Evolutionary conservation across 495 filamentous ascomycete genomes (phyloP).

Genomic region (Xylaria scruposa): DNA sequence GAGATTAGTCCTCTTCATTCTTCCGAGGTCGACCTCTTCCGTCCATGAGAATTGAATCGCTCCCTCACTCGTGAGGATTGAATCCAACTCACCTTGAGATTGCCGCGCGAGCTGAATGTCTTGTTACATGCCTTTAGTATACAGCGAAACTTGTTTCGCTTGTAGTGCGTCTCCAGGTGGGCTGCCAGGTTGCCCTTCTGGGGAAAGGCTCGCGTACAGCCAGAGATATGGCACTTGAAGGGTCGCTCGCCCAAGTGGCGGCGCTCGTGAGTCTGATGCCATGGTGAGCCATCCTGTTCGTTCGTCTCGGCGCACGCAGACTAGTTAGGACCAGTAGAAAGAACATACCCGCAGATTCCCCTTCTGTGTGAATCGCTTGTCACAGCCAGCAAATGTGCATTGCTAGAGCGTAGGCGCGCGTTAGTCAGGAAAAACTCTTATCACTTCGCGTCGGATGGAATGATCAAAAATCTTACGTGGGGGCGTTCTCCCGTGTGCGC

Average conservation of each 20-base stretch:
- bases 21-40: too few species aligned
- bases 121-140: constrained; percentile 82
- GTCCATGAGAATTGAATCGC: too few species aligned
- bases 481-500: constrained; percentile 92
- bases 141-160: constrained; percentile 81
- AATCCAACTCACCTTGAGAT: constrained; percentile 71
- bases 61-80: too few species aligned
- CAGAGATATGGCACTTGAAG: constrained; percentile 71
- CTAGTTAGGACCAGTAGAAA: background rate
- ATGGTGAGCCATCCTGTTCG: constrained; percentile 10
- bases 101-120: constrained; percentile 86
- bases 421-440: too few species aligned
- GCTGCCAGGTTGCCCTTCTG: constrained; percentile 87
- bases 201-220: constrained; percentile 80
- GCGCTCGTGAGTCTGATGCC: constrained; percentile 76
- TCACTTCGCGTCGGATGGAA: background rate
- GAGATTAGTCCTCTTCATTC: background rate
- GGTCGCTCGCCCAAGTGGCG: constrained; percentile 85
- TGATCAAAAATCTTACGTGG: constrained; percentile 64
- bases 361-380: constrained; percentile 83
- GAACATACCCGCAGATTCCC: constrained; percentile 81
- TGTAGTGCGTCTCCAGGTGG: constrained; percentile 81
- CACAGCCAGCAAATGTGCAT: constrained; percentile 77
- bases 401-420: constrained; percentile 50
- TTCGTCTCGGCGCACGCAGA: background rate